Evolutionary conservation across 108 stramenopile genomes (phyloP), one percentile per base, ranked within the genome.

Genomic region (Nitzschia sp.): DNA sequence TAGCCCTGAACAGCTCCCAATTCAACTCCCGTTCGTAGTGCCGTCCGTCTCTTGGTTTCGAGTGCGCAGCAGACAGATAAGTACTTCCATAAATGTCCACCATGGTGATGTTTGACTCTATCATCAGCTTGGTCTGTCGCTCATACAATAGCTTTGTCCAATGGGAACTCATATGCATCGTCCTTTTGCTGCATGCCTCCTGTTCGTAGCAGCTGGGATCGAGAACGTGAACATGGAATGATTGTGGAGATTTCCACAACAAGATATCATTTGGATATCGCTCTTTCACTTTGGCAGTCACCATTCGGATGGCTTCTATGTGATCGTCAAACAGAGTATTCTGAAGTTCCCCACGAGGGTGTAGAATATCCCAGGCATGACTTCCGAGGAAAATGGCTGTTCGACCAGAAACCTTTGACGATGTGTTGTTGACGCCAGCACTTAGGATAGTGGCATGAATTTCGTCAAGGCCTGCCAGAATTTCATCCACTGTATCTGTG

Each of bases 21-120:
- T 80, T 80, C 41, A 80, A 44, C n/a, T 70, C 74, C 10, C 70
- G 70, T 44, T 63, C 69, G 38, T 75, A 80, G 53, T 80, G 78
- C 14, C 78, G 53, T 7, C 78, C 78, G 60, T 80, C 78, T 10
- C 51, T 51, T 5, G 78, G 78, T 59, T 60, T 75, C 37, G 66
- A 37, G 41, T 53, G 39, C 44, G 75, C 73, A 17, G 73, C 69
- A 10, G 78, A 80, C 61, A 80, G 48, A 53, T 80, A 71, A 10
- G 69, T 70, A 21, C 73, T 70, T 24, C 71, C 70, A 57, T 71
- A 80, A 15, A 75, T 0, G 60, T 80, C 74, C 51, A 80, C 41
- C 11, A 69, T 9, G 17, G 67, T 63, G 14, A 74, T 37, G 11
- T 52, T 25, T 8, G 71, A 52, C 41, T 72, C 76, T 62, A 40